These are phyloP conservation scores for Stagonosporopsis chrysanthemi DNA, from an alignment of 2,329 filamentous ascomycete species.

Conservation along the genomic window DNA sequence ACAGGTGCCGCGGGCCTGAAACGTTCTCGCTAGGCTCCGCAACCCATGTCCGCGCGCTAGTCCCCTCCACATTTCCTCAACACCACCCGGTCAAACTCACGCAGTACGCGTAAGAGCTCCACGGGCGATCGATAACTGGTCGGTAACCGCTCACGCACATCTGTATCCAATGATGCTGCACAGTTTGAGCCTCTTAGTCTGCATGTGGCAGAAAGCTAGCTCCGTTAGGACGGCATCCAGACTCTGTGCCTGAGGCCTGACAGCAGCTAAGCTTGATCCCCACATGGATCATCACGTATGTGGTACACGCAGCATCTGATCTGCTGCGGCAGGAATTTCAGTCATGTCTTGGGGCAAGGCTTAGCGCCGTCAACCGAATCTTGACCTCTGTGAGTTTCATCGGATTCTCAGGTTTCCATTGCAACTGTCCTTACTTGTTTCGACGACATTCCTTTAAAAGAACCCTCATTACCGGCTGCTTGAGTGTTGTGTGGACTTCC, in stretches of 20 bases:
- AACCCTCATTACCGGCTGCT: conserved; percentile 34
- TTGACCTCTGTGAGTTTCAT: conserved; percentile 24
- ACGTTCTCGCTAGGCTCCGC: conserved; percentile 27
- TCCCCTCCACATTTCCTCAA: conserved; percentile 41
- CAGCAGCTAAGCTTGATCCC: conserved; percentile 21
- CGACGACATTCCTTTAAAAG: conserved; percentile 38
- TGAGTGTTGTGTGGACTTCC: conserved; percentile 32
- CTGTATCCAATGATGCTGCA: conserved; percentile 31
- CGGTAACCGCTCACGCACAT: conserved; percentile 18
- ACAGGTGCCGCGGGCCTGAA: conserved; percentile 29
- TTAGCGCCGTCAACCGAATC: conserved; percentile 18
- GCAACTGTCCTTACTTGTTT: conserved; percentile 20
- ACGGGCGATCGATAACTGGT: conserved; percentile 29
- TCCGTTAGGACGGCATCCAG: conserved; percentile 17
- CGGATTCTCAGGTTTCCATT: conserved; percentile 20
- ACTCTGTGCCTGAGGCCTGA: conserved; percentile 17
- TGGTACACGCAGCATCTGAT: conserved; percentile 21
- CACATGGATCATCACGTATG: conserved; percentile 22
- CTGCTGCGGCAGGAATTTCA: conserved; percentile 25
- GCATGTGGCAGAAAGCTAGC: conserved; percentile 17
- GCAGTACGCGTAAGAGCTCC: conserved; percentile 46
- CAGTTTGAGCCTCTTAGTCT: conserved; percentile 14
- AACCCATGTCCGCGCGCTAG: conserved; percentile 27
- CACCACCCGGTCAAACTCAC: conserved; percentile 29
- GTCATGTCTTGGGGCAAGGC: conserved; percentile 20